Conservation (phyloP, 2,329 filamentous ascomycete genomes). For the Fusarium anthophilum region DNA sequence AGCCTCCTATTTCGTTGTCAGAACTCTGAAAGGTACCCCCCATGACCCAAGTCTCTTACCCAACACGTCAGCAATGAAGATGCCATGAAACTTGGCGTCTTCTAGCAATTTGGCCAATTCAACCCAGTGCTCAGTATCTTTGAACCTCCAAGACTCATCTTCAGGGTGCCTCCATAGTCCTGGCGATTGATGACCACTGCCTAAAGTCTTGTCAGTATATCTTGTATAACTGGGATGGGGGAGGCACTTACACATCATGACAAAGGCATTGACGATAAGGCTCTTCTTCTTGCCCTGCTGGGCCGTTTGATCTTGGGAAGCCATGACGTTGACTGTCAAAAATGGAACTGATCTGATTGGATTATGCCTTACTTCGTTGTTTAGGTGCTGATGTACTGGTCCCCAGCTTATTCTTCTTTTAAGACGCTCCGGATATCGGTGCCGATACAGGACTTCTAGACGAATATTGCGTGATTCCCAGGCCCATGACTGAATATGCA, state of each 20-base stretch:
- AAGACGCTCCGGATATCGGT: constrained; percentile 10
- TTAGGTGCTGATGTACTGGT: neutral
- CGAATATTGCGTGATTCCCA: constrained; percentile 34
- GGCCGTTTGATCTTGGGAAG: constrained; percentile 14
- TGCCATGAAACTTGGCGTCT: constrained; percentile 70
- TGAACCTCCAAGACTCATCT: constrained; percentile 70
- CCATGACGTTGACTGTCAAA: constrained; percentile 15
- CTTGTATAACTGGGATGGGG: neutral
- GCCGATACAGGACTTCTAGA: neutral
- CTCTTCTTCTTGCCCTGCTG: constrained; percentile 46
- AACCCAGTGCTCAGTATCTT: constrained; percentile 68
- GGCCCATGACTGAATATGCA: constrained; percentile 26
- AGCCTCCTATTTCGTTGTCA: constrained; percentile 58
- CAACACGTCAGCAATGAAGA: constrained; percentile 74
- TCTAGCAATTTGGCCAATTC: constrained; percentile 68
- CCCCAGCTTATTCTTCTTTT: constrained; percentile 11
- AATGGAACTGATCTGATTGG: neutral
- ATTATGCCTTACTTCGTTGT: neutral
- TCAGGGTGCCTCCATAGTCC: constrained; percentile 68
- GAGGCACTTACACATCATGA: constrained; percentile 50
- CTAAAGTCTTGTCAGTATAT: constrained; percentile 32
- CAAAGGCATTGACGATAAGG: constrained; percentile 56
- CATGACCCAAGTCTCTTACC: constrained; percentile 43
- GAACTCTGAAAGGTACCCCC: neutral
- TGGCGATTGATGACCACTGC: constrained; percentile 58